Evolutionary conservation across 768 basidiomycete genomes (phyloP), one percentile per base, ranked within the genome.

Genomic region (Candolleomyces aberdarensis): DNA sequence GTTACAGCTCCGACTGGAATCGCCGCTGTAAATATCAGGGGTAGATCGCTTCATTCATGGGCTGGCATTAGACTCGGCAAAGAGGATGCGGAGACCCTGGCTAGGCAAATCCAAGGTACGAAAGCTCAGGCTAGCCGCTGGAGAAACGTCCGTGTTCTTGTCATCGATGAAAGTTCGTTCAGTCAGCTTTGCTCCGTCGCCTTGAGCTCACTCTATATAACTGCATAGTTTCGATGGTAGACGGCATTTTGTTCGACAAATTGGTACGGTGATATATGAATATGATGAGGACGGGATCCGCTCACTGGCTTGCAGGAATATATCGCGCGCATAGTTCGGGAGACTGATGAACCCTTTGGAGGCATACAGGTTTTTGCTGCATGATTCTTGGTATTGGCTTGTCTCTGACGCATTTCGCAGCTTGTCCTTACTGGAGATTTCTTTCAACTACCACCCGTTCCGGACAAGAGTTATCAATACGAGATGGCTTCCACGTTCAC

Each of bases 371-470:
- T 89, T 46, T 36, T 6, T 36, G 36, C 36, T 36, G 11, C 14
- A 29, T n/a, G 10, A 22, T 36, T 78, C 70, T 49, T 43, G 13
- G 3, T 11, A 43, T 1, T 13, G 6, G 36, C n/a, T 31, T 31
- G 56, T 49, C 7, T 36, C 36, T 36, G 36, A 36, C 36, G 58
- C 31, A 47, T 3, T 19, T n/a, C 3, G 5, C 61, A 91, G 86
- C 80, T 91, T 52, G 79, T 92, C 32, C 70, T 91, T 7, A 85
- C 87, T 0, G 91, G 91, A 0, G 91, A 93, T 70, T 92, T 92
- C 70, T 91, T 88, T 70, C 90, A 93, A 70, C 76, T 93, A 0
- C 90, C 91, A 1, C 91, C 91, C 0, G 88, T 92, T 1, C 76
- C 79, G 3, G 78, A 80, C n/a, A 62, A 74, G 56, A 75, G 68